Evolutionary conservation across 2,329 filamentous ascomycete genomes (phyloP), one percentile per base, ranked within the genome.

Genomic region (Colletotrichum sp.): DNA sequence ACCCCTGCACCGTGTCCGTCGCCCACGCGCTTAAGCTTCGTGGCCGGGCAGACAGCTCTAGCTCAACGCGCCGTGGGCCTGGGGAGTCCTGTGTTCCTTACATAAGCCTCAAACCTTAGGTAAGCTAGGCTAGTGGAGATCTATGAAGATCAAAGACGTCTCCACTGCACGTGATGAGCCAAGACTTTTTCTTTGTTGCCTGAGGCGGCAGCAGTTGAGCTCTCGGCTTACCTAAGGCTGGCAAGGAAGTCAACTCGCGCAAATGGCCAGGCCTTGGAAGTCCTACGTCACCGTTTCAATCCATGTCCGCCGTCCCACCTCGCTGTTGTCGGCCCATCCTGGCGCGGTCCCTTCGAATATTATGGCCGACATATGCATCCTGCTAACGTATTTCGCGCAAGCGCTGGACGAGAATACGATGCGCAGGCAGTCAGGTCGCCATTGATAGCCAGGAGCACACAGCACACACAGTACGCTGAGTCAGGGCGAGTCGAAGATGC

Each of bases 1-100:
- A 73, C 71, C 74, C 74, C 60, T 60, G 49, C 57, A 65, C 55
- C 64, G 74, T 73, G 70, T 76, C 70, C 57, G 70, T 49, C 24
- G 70, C 44, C 63, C 69, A 63, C 69, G 62, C 72, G 69, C 70
- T 52, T 55, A 15, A 24, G 52, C 16, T 44, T 36, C 21, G 68
- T 34, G 60, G 49, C 62, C 62, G 34, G 62, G 34, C 55, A 18
- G 39, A 24, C 59, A 71, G 60, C 57, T 70, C 44, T 66, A 65
- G 44, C 69, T 69, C 72, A 62, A 60, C 55, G 24, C 59, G 65
- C 60, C 18, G n/a, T 52, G n/a, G n/a, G 44, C 44, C 44, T 52
- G n/a, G n/a, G 18, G 18, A 4, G n/a, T 21, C 44, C 44, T 52
- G n/a, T 52, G 6, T 7, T 6, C 12, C 32, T 76, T 76, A 76